Conservation (phyloP, 495 filamentous ascomycete genomes). For the Penicillium cosmopolitanum region DNA sequence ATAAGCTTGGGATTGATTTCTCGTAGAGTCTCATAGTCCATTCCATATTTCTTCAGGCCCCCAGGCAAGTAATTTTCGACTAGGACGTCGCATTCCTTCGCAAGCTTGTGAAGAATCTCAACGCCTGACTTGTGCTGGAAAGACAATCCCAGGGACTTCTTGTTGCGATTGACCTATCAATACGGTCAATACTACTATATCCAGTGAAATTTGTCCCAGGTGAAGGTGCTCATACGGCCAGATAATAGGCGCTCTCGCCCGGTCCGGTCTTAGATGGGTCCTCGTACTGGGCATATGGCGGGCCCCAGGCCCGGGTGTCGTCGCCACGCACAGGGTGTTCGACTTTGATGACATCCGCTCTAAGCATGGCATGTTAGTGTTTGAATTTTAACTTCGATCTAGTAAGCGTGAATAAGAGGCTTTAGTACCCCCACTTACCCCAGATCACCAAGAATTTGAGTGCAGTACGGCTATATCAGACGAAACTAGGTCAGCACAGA, state of each 20-base stretch:
- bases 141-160: conserved; percentile 89
- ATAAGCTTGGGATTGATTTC: conserved; percentile 77
- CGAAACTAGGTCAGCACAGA: conserved; percentile 21
- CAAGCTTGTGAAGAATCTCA: conserved; percentile 82
- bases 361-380: conserved; percentile 33
- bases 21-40: conserved; percentile 81
- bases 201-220: background rate
- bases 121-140: conserved; percentile 85
- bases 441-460: conserved; percentile 94
- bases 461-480: conserved; percentile 81
- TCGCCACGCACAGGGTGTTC: conserved; percentile 92
- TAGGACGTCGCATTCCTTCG: conserved; percentile 82
- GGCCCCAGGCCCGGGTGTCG: conserved; percentile 95
- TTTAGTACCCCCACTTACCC: conserved; percentile 63
- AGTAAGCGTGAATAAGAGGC: conserved; percentile 2
- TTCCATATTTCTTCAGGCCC: conserved; percentile 83
- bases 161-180: conserved; percentile 89
- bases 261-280: conserved; percentile 66
- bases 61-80: conserved; percentile 97
- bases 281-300: conserved; percentile 82
- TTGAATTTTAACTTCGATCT: background rate
- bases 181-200: conserved; percentile 4
- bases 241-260: conserved; percentile 94
- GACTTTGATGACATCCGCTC: conserved; percentile 95
- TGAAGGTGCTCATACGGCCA: conserved; percentile 62